phyloP scores from a whole-genome alignment of 768 basidiomycete species.

The Cystoderma amianthinum region DNA sequence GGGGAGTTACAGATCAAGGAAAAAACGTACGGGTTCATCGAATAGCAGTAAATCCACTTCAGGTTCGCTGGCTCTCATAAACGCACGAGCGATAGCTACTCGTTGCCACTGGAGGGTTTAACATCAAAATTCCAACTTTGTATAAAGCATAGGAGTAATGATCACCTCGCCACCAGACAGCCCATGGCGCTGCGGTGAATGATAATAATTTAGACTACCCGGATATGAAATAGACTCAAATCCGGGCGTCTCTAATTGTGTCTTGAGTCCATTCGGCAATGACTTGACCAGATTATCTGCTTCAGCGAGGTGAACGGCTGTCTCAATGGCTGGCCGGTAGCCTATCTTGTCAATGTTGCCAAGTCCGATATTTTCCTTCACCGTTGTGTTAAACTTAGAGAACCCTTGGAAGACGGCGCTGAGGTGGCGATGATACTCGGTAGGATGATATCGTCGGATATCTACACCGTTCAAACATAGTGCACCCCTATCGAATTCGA shows the following conservation, averaged over 20 bases:
- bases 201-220: constrained; percentile 23
- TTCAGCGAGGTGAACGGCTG: constrained; percentile 67
- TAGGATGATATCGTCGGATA: constrained; percentile 56
- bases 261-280: constrained; percentile 67
- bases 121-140: constrained; percentile 5
- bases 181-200: constrained; percentile 48
- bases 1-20: constrained; percentile 1
- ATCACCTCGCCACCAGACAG: constrained; percentile 82
- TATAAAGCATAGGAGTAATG: constrained; percentile 2
- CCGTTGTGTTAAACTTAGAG: constrained; percentile 69
- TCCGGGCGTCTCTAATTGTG: constrained; percentile 59
- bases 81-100: constrained; percentile 80
- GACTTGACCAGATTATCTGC: constrained; percentile 59
- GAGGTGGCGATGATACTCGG: constrained; percentile 66
- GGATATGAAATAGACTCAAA: constrained; percentile 47
- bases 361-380: constrained; percentile 82
- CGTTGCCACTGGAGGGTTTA: constrained; percentile 64
- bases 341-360: constrained; percentile 64
- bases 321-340: constrained; percentile 46
- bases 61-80: constrained; percentile 74
- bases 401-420: constrained; percentile 87
- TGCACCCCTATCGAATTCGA: constrained; percentile 67
- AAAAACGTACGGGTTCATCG: constrained; percentile 67
- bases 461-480: constrained; percentile 67
- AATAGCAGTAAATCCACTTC: constrained; percentile 76